Evolutionary conservation across 2,329 filamentous ascomycete genomes (phyloP), one percentile per base, ranked within the genome.

Genomic region (Monilinia polystroma): DNA sequence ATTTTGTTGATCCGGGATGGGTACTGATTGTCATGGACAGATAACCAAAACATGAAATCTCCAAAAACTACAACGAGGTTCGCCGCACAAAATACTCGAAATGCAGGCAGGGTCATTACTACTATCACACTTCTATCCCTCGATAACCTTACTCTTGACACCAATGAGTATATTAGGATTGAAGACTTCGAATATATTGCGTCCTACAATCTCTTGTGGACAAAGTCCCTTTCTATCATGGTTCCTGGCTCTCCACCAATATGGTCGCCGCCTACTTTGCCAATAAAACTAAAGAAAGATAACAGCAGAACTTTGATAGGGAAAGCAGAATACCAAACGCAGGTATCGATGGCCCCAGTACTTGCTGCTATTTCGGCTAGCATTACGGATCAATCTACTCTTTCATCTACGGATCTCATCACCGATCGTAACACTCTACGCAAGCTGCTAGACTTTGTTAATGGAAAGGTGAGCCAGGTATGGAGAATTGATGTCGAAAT

Each of bases 401-500:
- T 76, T 57, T 57, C 62, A 18, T 59, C 70, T 11, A 70, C 75
- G 11, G 70, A 72, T 45, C 60, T 77, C n/a, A 68, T 75, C 29
- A 72, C 73, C 14, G 73, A 77, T 64, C 71, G 76, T n/a, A 76
- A 74, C 53, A 73, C 68, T 63, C 70, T 77, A 3, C 71, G 73
- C 12, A 75, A 74, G 47, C 67, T 77, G 1, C 60, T 77, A 0
- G 45, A 71, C 20, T 76, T 77, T 60, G 68, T 72, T 26, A 69
- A 66, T 12, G 73, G 72, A 11, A 72, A 73, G 26, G 26, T 51
- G 18, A 65, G 57, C 10, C 69, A 76, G 29, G 67, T 66, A n/a
- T 78, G 76, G 63, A 71, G 73, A 32, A 74, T 78, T 58, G 75
- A 76, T 53, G 68, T 77, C 8, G 68, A 77, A 51, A 68, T 78